A percentile compares a stretch with the other conserved stretches of the same genome.
Evolutionary conservation across 2,329 filamentous ascomycete species (phyloP).

Genomic region (Beauveria sp.): DNA sequence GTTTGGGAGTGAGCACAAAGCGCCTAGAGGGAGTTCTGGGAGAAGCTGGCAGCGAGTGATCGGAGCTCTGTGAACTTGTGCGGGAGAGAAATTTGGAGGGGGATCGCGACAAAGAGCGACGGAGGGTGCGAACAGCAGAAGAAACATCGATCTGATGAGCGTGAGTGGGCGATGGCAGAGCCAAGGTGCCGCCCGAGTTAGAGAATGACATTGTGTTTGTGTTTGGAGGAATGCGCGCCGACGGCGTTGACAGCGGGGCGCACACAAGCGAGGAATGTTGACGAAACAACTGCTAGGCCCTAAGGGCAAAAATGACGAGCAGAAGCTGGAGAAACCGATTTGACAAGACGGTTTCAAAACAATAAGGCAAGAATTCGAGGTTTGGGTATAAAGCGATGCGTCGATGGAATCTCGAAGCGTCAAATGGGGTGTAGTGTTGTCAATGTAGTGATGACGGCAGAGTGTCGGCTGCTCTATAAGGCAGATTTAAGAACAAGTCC

Average conservation of each 20-base stretch:
- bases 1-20: constrained; percentile 30
- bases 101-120: constrained; percentile 86
- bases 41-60: constrained; percentile 37
- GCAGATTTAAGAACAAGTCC: constrained; percentile 15
- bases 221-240: constrained; percentile 21
- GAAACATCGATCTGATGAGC: constrained; percentile 76
- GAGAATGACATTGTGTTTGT: constrained; percentile 47
- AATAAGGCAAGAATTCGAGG: neutral
- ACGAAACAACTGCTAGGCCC: constrained; percentile 12
- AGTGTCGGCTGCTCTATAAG: neutral
- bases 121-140: constrained; percentile 71
- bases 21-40: constrained; percentile 47
- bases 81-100: constrained; percentile 75
- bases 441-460: constrained; percentile 14
- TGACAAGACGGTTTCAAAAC: neutral
- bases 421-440: neutral
- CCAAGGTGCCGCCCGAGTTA: constrained; percentile 66
- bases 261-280: constrained; percentile 22
- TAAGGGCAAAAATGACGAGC: neutral
- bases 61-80: constrained; percentile 38
- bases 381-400: neutral
- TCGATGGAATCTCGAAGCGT: neutral
- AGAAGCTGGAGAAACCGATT: neutral
- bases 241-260: constrained; percentile 19
- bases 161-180: constrained; percentile 79